phyloP scores from a whole-genome alignment of 1,284 basidiomycete species.

The Ceratobasidium sp. region DNA sequence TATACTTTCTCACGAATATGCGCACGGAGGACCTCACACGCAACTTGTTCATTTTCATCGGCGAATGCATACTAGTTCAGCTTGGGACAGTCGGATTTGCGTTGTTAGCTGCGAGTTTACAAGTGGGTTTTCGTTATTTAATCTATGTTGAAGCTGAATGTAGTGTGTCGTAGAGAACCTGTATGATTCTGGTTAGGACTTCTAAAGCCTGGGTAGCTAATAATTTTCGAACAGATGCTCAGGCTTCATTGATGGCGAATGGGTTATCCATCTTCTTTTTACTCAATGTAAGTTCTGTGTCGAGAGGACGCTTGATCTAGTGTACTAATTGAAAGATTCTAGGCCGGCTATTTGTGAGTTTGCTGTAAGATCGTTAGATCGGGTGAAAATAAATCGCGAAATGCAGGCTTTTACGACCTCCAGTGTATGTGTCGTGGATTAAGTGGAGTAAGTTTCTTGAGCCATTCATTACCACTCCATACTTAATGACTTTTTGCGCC shows the following conservation, averaged over 20 bases:
- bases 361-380: background rate
- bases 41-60: constrained; percentile 61
- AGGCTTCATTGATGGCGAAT: constrained; percentile 51
- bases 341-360: constrained; percentile 57
- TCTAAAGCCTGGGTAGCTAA: background rate
- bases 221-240: constrained; percentile 29
- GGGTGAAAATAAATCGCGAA: background rate
- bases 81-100: constrained; percentile 60
- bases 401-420: constrained; percentile 55
- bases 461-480: no score
- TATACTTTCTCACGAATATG: constrained; percentile 61
- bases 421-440: constrained; percentile 62
- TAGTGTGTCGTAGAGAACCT: background rate
- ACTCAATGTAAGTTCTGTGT: constrained; percentile 22
- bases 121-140: constrained; percentile 31
- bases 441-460: constrained; percentile 54
- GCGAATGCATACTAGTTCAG: constrained; percentile 60
- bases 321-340: background rate
- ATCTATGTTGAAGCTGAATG: background rate
- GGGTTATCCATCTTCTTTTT: constrained; percentile 56
- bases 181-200: background rate
- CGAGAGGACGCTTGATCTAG: constrained; percentile 22
- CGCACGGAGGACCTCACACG: constrained; percentile 58
- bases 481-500: no score
- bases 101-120: constrained; percentile 55